These are phyloP conservation scores for Ceratocystis smalleyi DNA, from an alignment of 2,329 filamentous ascomycete species.

Conservation along the genomic window DNA sequence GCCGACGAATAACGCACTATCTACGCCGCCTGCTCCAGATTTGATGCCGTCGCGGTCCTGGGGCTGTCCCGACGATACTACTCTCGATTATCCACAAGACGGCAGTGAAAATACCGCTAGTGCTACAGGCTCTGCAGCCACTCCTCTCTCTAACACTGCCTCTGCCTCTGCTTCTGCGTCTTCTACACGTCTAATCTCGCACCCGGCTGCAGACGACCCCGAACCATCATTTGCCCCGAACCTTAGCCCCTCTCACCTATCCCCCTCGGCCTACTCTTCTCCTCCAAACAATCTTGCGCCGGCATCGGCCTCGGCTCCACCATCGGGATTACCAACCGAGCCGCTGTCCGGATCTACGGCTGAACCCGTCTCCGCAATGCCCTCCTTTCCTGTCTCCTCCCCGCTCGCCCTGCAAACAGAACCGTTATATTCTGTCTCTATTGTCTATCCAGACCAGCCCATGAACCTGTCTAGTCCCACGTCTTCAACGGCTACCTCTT, in stretches of 20 bases:
- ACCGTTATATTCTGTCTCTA: neutral
- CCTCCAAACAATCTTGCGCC: neutral
- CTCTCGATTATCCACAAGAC: neutral
- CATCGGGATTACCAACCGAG: neutral
- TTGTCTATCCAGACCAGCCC: neutral
- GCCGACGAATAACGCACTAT: slow-evolving; percentile 8
- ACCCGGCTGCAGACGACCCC: neutral
- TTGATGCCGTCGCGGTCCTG: neutral
- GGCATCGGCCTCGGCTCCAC: neutral
- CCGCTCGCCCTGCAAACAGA: neutral
- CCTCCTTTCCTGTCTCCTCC: neutral
- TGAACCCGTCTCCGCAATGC: neutral
- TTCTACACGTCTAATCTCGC: too few relatives aligned
- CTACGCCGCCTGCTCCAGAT: slow-evolving; percentile 4
- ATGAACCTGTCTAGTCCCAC: neutral
- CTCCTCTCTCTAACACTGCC: neutral
- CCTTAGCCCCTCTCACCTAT: neutral
- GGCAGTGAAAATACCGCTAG: neutral
- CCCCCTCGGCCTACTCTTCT: neutral
- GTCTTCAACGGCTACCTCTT: neutral
- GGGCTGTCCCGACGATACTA: slow-evolving; percentile 10
- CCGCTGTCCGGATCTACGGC: neutral
- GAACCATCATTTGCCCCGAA: neutral
- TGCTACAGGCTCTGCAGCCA: neutral
- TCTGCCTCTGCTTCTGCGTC: neutral